phyloP scores from a whole-genome alignment of 2,329 filamentous ascomycete species.

The Pseudocercospora ulei region DNA sequence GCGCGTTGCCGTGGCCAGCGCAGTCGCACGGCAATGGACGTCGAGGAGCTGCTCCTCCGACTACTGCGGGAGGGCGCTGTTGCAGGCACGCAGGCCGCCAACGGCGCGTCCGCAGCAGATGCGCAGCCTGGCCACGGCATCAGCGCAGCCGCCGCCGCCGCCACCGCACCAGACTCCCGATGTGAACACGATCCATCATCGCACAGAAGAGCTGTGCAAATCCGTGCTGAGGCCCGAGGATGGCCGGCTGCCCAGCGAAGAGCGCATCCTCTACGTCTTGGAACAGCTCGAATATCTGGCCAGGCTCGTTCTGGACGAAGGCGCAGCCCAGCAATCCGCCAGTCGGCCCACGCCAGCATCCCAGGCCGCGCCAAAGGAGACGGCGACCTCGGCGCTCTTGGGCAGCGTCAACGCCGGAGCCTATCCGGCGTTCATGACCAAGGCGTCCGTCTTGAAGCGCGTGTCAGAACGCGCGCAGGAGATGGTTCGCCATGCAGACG shows the following conservation, averaged over 20 bases:
- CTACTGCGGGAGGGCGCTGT: too few relatives aligned
- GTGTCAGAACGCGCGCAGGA: conserved; percentile 53
- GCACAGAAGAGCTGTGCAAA: conserved; percentile 27
- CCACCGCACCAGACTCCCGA: conserved; percentile 11
- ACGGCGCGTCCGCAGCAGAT: conserved; percentile 1
- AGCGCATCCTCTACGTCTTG: conserved; percentile 31
- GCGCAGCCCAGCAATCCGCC: conserved; percentile 4
- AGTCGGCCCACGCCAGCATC: conserved; percentile 5
- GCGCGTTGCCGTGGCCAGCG: not conserved
- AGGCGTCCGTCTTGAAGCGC: conserved; percentile 35
- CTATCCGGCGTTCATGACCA: conserved; percentile 31
- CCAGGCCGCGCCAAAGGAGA: conserved; percentile 22
- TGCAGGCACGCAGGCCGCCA: too few relatives aligned
- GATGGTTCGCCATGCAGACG: conserved; percentile 61
- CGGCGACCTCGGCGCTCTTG: conserved; percentile 49
- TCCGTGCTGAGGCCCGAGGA: conserved; percentile 25
- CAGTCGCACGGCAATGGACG: not conserved
- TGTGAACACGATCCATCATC: conserved; percentile 22
- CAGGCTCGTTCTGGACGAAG: conserved; percentile 24
- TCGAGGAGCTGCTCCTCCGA: not conserved
- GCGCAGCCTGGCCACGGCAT: conserved; percentile 7
- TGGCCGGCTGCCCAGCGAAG: conserved; percentile 25
- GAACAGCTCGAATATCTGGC: conserved; percentile 30
- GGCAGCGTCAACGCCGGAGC: conserved; percentile 38
- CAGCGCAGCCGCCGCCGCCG: conserved; percentile 6